These are phyloP conservation scores for Fusarium sp. DNA, from an alignment of 2,329 filamentous ascomycete species.

Conservation along the genomic window DNA sequence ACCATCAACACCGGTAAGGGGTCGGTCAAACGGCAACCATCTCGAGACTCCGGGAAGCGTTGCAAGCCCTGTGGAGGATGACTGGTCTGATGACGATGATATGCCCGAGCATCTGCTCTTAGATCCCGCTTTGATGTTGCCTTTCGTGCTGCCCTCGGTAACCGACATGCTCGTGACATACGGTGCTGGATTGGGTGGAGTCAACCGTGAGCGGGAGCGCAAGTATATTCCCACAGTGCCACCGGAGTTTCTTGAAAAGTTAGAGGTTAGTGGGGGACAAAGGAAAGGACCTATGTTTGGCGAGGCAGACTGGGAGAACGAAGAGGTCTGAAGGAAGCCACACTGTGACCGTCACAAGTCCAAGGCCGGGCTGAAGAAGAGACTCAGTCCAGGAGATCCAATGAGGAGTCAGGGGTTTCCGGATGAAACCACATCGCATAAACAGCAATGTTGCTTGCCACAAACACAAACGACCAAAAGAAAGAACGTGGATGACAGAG, in stretches of 20 bases:
- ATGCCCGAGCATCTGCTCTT: conserved; percentile 83
- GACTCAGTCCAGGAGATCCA: conserved; percentile 1
- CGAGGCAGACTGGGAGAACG: conserved; percentile 78
- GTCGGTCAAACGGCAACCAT: conserved; percentile 61
- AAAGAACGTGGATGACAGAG: conserved; percentile 26
- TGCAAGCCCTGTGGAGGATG: conserved; percentile 53
- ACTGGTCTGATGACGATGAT: conserved; percentile 72
- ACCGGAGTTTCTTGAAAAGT: conserved; percentile 90
- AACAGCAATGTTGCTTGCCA: conserved; percentile 12
- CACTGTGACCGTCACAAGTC: conserved; percentile 18
- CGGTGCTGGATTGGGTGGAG: conserved; percentile 92
- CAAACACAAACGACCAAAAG: conserved; percentile 4
- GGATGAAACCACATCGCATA: conserved; percentile 14
- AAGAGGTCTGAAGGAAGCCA: conserved; percentile 64
- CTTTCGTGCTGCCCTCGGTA: conserved; percentile 94
- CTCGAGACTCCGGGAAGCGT: conserved; percentile 62
- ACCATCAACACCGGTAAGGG: conserved; percentile 62
- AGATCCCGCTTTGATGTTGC: conserved; percentile 92
- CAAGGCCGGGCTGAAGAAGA: neutral
- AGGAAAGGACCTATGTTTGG: conserved; percentile 71
- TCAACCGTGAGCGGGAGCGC: conserved; percentile 90
- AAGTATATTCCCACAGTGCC: conserved; percentile 98
- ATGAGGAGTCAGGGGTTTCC: conserved; percentile 1
- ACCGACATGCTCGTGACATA: conserved; percentile 98
- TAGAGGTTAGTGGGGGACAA: conserved; percentile 74